Percentiles rank a stretch among this genome's conserved stretches.
phyloP scores from a whole-genome alignment of 1,139 yeast genomes.

The Taiozyma sp. region DNA sequence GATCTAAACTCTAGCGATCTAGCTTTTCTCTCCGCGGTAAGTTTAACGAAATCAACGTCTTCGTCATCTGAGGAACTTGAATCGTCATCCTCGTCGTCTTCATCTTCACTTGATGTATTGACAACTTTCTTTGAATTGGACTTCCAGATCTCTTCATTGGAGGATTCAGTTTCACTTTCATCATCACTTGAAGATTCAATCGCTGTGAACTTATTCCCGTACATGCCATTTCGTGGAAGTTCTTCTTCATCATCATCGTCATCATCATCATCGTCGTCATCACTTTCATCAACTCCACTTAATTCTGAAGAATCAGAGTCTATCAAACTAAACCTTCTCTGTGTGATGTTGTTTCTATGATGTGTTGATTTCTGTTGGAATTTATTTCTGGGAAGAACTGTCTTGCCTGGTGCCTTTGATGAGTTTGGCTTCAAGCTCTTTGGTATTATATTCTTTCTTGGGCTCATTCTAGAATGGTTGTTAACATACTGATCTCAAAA shows the following conservation, averaged over 20 bases:
- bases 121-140: constrained; percentile 23
- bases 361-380: constrained; percentile 5
- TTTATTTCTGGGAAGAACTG: constrained; percentile 18
- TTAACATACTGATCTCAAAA: background rate
- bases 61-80: constrained; percentile 58
- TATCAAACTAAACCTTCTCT: constrained; percentile 23
- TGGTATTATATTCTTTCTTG: constrained; percentile 15
- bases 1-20: constrained; percentile 44
- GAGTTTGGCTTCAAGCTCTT: constrained; percentile 9
- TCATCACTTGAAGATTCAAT: constrained; percentile 23
- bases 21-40: constrained; percentile 62
- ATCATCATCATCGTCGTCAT: constrained; percentile 6
- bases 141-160: constrained; percentile 23
- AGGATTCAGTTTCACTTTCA: constrained; percentile 25
- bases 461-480: constrained; percentile 5
- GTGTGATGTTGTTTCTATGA: constrained; percentile 4
- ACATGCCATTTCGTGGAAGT: background rate
- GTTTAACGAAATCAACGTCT: constrained; percentile 63
- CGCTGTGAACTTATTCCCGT: constrained; percentile 21
- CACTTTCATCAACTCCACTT: constrained; percentile 21
- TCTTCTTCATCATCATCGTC: background rate
- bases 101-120: constrained; percentile 29
- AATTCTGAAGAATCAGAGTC: constrained; percentile 24
- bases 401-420: constrained; percentile 22
- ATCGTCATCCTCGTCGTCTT: constrained; percentile 27